These are phyloP conservation scores for Penicillium sumatraense DNA, from an alignment of 2,329 filamentous ascomycete species.

Conservation along the genomic window DNA sequence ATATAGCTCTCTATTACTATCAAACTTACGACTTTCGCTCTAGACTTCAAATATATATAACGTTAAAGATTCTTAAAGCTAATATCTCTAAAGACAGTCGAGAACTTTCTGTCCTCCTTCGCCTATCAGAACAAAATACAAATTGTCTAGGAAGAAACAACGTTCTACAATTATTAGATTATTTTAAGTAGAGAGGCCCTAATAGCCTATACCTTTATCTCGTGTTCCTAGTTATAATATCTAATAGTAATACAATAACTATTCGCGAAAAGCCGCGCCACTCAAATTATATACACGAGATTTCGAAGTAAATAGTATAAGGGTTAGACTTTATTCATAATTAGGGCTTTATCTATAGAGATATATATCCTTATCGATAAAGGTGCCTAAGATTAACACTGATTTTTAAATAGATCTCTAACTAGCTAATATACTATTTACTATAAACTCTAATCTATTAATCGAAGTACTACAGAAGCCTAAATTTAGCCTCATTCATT, in stretches of 20 bases:
- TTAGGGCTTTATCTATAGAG: conserved; percentile 7
- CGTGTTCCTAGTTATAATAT: conserved; percentile 31
- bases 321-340: conserved; percentile 10
- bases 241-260: conserved; percentile 26
- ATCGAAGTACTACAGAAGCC: conserved; percentile 1
- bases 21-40: conserved; percentile 9
- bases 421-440: conserved; percentile 18
- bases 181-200: conserved; percentile 29
- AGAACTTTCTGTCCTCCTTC: conserved; percentile 26
- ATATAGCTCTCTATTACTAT: conserved; percentile 1
- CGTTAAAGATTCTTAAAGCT: conserved; percentile 32
- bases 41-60: conserved; percentile 24
- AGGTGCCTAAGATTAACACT: background rate
- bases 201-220: conserved; percentile 30
- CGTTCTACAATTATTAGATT: conserved; percentile 27
- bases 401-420: conserved; percentile 11
- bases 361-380: conserved; percentile 6
- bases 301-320: conserved; percentile 13
- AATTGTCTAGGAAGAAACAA: conserved; percentile 24
- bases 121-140: conserved; percentile 8
- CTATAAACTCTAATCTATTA: conserved; percentile 2
- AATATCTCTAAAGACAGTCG: conserved; percentile 20
- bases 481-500: conserved; percentile 8
- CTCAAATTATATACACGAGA: conserved; percentile 10
- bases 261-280: conserved; percentile 14